Percentiles rank a stretch among this genome's conserved stretches.
Conservation (phyloP, 176 grass and related monocot genomes). For the Raddia guianensis region DNA sequence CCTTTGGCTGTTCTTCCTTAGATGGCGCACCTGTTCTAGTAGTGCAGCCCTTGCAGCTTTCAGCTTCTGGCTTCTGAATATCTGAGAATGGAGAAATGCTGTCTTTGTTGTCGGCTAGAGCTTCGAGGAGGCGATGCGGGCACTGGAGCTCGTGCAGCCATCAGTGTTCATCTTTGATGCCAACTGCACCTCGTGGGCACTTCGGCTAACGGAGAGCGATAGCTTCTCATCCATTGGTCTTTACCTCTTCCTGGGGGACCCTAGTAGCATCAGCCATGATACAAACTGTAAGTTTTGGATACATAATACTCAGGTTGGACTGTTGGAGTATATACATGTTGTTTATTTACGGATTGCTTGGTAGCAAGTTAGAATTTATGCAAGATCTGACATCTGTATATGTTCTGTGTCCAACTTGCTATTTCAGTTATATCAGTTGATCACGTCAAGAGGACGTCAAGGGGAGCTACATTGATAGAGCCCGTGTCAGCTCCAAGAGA, state of each 20-base stretch:
- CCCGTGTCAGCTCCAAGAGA: slow-evolving; percentile 46
- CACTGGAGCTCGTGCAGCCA: slow-evolving; percentile 71
- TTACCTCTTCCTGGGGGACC: slow-evolving; percentile 55
- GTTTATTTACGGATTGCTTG: not conserved
- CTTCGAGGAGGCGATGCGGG: slow-evolving; percentile 70
- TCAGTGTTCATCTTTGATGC: slow-evolving; percentile 57
- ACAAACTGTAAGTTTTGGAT: slow-evolving; percentile 38
- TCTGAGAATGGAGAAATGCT: not conserved
- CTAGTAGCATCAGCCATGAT: not conserved
- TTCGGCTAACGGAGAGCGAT: slow-evolving; percentile 34
- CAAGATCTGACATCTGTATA: not conserved
- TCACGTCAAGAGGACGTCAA: slow-evolving; percentile 40
- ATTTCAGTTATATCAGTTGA: slow-evolving; percentile 55
- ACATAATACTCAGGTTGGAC: not conserved
- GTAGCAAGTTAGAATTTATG: not conserved
- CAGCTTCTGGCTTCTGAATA: not conserved
- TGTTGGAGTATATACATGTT: not conserved
- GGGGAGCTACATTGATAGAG: slow-evolving; percentile 4
- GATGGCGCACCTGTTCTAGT: not conserved
- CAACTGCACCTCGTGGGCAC: slow-evolving; percentile 49
- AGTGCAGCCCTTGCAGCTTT: not conserved
- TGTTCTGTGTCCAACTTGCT: not conserved
- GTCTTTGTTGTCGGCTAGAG: slow-evolving; percentile 32
- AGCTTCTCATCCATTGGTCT: slow-evolving; percentile 36
- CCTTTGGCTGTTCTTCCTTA: not conserved